Conservation (phyloP, 208 protist species). For the Acanthamoeba royreba region DNA sequence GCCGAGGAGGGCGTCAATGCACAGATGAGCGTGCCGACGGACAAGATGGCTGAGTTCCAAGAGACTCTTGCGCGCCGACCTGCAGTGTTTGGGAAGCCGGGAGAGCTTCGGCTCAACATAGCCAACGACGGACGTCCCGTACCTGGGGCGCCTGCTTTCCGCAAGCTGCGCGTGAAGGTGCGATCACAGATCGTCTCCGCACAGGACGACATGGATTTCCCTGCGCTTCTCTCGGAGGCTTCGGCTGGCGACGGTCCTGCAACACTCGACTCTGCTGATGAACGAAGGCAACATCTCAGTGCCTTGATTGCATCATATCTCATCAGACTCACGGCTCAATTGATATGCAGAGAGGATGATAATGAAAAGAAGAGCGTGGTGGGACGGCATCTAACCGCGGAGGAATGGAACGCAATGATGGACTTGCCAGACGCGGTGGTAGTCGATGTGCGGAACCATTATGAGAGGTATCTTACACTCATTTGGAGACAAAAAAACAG, state of each 20-base stretch:
- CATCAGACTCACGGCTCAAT: too few relatives aligned
- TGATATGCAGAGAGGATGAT: background rate
- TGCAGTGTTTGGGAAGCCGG: background rate
- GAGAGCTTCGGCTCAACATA: background rate
- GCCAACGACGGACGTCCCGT: background rate
- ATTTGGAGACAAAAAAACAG: background rate
- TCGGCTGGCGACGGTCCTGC: too few relatives aligned
- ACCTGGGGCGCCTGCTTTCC: background rate
- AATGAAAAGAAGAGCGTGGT: background rate
- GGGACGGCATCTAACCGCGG: background rate
- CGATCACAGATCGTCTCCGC: background rate
- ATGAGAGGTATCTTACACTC: background rate
- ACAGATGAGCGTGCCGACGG: background rate
- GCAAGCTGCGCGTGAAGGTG: constrained; percentile 7
- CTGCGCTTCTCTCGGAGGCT: background rate
- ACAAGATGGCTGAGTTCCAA: background rate
- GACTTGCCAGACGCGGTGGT: background rate
- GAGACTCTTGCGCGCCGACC: background rate
- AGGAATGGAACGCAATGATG: background rate
- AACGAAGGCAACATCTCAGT: background rate
- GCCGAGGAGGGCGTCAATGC: background rate
- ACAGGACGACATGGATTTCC: background rate
- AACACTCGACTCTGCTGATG: background rate
- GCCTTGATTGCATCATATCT: too few relatives aligned
- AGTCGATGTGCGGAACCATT: background rate